Evolutionary conservation across 208 protist genomes (phyloP).

Genomic region (Wallacemonas sp.): DNA sequence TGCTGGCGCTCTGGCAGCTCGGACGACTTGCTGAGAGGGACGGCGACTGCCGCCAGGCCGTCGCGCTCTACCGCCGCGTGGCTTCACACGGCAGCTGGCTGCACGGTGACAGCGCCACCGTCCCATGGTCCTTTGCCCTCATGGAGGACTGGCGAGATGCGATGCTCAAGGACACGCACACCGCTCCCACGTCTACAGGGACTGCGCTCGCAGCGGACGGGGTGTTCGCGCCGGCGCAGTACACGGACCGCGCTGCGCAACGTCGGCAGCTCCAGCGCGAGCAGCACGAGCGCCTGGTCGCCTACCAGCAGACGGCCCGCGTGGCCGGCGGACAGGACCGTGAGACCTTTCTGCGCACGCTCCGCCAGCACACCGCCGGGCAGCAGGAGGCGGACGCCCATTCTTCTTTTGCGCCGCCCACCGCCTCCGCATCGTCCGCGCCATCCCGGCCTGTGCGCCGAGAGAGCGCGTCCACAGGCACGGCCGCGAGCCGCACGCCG

Average conservation of each 20-base stretch:
- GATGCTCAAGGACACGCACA: background rate
- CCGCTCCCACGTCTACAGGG: background rate
- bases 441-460: too few species aligned
- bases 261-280: background rate
- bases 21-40: conserved; percentile 20
- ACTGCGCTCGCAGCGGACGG: background rate
- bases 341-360: background rate
- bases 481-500: too few species aligned
- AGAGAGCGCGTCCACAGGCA: too few species aligned
- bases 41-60: conserved; percentile 39
- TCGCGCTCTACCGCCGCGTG: conserved; percentile 45
- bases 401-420: background rate
- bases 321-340: background rate
- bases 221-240: background rate
- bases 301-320: background rate
- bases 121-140: conserved; percentile 19
- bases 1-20: conserved; percentile 79
- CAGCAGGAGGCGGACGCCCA: background rate
- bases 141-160: conserved; percentile 14
- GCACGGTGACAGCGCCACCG: conserved; percentile 8
- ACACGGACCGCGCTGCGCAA: background rate
- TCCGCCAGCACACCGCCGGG: conserved; percentile 10
- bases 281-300: conserved; percentile 6
- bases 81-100: conserved; percentile 49
- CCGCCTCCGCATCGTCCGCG: background rate